phyloP scores from a whole-genome alignment of 2,329 filamentous ascomycete species.

The Botrytis fabae region DNA sequence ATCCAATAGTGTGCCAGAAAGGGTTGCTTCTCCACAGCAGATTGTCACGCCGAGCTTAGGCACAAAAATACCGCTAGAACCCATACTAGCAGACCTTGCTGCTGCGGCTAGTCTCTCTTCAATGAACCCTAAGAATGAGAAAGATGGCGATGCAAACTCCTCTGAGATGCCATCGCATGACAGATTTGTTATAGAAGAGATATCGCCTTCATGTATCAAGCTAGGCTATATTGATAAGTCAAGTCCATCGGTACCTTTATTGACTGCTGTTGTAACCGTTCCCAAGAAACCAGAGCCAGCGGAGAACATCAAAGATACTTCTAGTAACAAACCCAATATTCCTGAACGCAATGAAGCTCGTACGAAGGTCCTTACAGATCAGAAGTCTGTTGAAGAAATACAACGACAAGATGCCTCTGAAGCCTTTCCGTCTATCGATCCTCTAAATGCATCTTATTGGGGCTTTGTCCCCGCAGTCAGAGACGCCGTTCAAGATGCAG shows the following conservation, averaged over 20 bases:
- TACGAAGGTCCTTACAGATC: background rate
- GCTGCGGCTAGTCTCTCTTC: slow-evolving; percentile 14
- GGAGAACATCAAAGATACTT: background rate
- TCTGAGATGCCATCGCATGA: background rate
- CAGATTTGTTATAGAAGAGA: slow-evolving; percentile 18
- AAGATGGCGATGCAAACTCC: background rate
- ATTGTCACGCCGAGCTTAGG: slow-evolving; percentile 8
- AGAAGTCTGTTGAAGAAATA: slow-evolving; percentile 23
- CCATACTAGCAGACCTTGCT: slow-evolving; percentile 18
- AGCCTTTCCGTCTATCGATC: slow-evolving; percentile 18
- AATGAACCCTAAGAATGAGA: background rate
- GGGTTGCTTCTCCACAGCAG: background rate
- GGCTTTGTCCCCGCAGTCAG: slow-evolving; percentile 36
- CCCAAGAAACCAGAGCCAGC: background rate
- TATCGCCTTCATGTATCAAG: slow-evolving; percentile 22
- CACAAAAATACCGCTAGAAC: slow-evolving; percentile 10
- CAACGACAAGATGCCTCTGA: slow-evolving; percentile 8
- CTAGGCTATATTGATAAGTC: slow-evolving; percentile 21
- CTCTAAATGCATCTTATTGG: slow-evolving; percentile 35
- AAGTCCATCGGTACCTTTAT: slow-evolving; percentile 12
- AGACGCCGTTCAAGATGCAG: slow-evolving; percentile 36
- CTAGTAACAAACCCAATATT: slow-evolving; percentile 13
- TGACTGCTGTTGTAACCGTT: slow-evolving; percentile 23
- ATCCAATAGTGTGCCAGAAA: background rate
- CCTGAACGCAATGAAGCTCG: slow-evolving; percentile 17